phyloP scores from a whole-genome alignment of 1,139 yeast species.

The Blastobotrys apis region DNA sequence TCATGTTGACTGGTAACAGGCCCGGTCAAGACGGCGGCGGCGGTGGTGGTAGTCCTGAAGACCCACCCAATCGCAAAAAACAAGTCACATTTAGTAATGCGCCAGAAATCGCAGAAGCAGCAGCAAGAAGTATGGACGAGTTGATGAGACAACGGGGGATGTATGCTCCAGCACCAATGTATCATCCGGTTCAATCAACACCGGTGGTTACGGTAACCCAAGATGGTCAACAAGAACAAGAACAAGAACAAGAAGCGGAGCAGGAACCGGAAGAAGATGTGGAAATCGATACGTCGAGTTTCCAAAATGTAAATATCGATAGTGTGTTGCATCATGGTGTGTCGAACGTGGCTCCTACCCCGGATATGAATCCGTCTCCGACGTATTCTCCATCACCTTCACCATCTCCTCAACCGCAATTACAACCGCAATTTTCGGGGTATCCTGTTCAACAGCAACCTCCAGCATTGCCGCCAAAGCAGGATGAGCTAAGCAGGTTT shows the following conservation, averaged over 20 bases:
- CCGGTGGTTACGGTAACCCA: slow-evolving; percentile 5
- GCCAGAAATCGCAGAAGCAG: slow-evolving; percentile 40
- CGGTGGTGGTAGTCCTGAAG: slow-evolving; percentile 15
- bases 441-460: neutral
- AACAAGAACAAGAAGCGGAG: no score
- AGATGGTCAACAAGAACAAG: neutral
- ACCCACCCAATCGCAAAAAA: slow-evolving; percentile 27
- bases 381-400: slow-evolving; percentile 16
- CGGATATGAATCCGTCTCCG: slow-evolving; percentile 17
- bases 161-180: slow-evolving; percentile 16
- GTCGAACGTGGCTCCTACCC: slow-evolving; percentile 29
- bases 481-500: slow-evolving; percentile 5
- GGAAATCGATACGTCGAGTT: slow-evolving; percentile 32
- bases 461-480: neutral
- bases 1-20: slow-evolving; percentile 35
- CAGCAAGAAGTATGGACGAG: slow-evolving; percentile 39
- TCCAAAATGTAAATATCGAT: slow-evolving; percentile 39
- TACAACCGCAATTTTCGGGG: neutral
- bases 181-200: slow-evolving; percentile 9
- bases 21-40: no score
- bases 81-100: slow-evolving; percentile 37
- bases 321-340: slow-evolving; percentile 38
- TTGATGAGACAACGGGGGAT: slow-evolving; percentile 34
- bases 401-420: slow-evolving; percentile 15
- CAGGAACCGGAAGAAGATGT: slow-evolving; percentile 36